Evolutionary conservation across 306 rosid genomes (phyloP).

Genomic region (Lithocarpus polystachyus): DNA sequence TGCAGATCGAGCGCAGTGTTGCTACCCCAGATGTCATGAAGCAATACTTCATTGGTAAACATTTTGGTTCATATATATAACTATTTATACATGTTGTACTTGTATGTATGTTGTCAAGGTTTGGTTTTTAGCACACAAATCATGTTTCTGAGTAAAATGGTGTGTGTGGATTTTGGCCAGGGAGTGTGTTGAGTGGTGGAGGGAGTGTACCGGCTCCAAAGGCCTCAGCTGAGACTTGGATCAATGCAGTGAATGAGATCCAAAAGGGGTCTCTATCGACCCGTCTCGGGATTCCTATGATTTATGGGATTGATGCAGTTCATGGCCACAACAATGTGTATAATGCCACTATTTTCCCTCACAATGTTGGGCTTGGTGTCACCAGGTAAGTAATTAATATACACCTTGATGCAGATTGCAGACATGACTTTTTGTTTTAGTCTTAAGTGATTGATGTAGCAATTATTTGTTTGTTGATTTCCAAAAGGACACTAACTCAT

Average conservation of each 20-base stretch:
- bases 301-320: conserved; percentile 95
- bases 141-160: neutral
- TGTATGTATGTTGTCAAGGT: neutral
- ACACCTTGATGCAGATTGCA: neutral
- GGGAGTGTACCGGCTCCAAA: conserved; percentile 89
- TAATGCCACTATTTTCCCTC: conserved; percentile 85
- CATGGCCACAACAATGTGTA: conserved; percentile 94
- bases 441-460: neutral
- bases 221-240: conserved; percentile 78
- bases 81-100: neutral
- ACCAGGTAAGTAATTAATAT: conserved; percentile 64
- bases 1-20: conserved; percentile 69
- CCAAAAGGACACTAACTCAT: neutral
- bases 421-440: neutral
- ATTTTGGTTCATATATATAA: neutral
- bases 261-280: conserved; percentile 74
- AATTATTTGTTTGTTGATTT: neutral
- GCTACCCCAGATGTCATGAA: conserved; percentile 65
- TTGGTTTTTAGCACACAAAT: neutral
- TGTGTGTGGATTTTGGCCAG: conserved; percentile 32
- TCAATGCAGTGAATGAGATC: conserved; percentile 72
- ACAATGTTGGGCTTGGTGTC: conserved; percentile 91
- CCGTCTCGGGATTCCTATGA: conserved; percentile 93
- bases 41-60: conserved; percentile 72
- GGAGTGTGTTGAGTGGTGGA: conserved; percentile 98